Evolutionary conservation across 1,284 basidiomycete species (phyloP).

Genomic region (Austroboletus olivaceoglutinosus): DNA sequence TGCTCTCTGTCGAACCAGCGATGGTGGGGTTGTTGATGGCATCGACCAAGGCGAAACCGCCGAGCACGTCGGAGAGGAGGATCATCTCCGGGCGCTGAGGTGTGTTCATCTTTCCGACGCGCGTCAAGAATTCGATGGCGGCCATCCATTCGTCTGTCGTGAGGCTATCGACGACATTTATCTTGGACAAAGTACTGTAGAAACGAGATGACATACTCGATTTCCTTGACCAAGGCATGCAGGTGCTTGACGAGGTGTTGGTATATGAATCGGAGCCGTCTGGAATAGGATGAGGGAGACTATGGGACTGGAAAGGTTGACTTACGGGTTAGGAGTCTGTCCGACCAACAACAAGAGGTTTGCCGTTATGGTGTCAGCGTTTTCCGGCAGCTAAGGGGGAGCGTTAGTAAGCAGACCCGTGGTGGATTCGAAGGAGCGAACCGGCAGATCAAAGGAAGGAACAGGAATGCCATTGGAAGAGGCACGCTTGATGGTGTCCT

Average conservation of each 20-base stretch:
- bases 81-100: slow-evolving; percentile 82
- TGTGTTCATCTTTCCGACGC: slow-evolving; percentile 69
- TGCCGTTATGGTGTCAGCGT: slow-evolving; percentile 50
- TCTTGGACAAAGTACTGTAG: neutral
- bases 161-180: slow-evolving; percentile 39
- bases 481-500: slow-evolving; percentile 15
- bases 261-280: slow-evolving; percentile 49
- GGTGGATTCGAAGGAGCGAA: slow-evolving; percentile 15
- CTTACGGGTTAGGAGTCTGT: slow-evolving; percentile 43
- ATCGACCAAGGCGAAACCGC: slow-evolving; percentile 78
- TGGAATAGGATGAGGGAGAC: slow-evolving; percentile 15
- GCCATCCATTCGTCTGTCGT: slow-evolving; percentile 86
- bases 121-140: slow-evolving; percentile 74
- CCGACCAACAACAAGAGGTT: slow-evolving; percentile 52
- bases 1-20: slow-evolving; percentile 67
- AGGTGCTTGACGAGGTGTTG: slow-evolving; percentile 56
- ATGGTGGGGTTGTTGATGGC: slow-evolving; percentile 71
- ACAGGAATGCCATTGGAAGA: slow-evolving; percentile 34
- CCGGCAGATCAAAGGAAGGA: slow-evolving; percentile 33
- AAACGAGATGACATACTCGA: slow-evolving; percentile 38
- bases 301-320: neutral
- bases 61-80: slow-evolving; percentile 76
- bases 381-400: slow-evolving; percentile 44
- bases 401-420: too few relatives aligned
- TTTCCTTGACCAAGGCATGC: slow-evolving; percentile 72